Conservation (phyloP, 2,329 filamentous ascomycete species). For the Catunica adiposa region DNA sequence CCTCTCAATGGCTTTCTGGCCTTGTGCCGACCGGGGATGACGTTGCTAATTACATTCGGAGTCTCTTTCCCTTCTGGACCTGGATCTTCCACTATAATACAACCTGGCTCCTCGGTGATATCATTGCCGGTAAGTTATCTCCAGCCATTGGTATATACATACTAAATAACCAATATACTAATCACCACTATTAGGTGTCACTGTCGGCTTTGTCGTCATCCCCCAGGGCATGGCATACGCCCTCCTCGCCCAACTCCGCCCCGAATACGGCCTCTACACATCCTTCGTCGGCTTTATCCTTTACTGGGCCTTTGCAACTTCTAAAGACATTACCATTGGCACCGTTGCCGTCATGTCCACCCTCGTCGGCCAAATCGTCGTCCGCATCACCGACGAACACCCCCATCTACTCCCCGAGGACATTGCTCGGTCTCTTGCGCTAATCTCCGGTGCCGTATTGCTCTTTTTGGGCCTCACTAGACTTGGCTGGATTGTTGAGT, state of each 20-base stretch:
- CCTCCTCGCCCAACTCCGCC: conserved; percentile 29
- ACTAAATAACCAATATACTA: neutral
- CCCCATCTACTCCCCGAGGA: conserved; percentile 27
- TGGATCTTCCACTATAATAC: conserved; percentile 36
- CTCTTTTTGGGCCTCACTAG: conserved; percentile 32
- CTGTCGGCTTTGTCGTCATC: conserved; percentile 47
- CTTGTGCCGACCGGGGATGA: conserved; percentile 9
- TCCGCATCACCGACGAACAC: conserved; percentile 23
- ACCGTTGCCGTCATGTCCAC: conserved; percentile 40
- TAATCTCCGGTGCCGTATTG: conserved; percentile 34
- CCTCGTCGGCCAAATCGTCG: conserved; percentile 33
- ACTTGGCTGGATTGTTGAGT: conserved; percentile 37
- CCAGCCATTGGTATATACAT: neutral
- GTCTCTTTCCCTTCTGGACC: conserved; percentile 31
- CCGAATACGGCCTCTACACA: conserved; percentile 41
- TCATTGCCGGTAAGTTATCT: conserved; percentile 44
- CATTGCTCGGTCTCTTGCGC: conserved; percentile 31
- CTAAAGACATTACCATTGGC: conserved; percentile 95
- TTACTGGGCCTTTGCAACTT: conserved; percentile 97
- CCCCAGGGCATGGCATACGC: conserved; percentile 39
- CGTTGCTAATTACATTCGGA: conserved; percentile 22
- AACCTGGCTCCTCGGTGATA: conserved; percentile 31
- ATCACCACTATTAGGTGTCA: conserved; percentile 43
- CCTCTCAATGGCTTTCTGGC: conserved; percentile 10
- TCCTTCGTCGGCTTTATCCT: conserved; percentile 90